Percentiles rank a stretch among this genome's conserved stretches.
phyloP scores from a whole-genome alignment of 2,329 filamentous ascomycete genomes.

The Knoxdaviesia capensis region DNA sequence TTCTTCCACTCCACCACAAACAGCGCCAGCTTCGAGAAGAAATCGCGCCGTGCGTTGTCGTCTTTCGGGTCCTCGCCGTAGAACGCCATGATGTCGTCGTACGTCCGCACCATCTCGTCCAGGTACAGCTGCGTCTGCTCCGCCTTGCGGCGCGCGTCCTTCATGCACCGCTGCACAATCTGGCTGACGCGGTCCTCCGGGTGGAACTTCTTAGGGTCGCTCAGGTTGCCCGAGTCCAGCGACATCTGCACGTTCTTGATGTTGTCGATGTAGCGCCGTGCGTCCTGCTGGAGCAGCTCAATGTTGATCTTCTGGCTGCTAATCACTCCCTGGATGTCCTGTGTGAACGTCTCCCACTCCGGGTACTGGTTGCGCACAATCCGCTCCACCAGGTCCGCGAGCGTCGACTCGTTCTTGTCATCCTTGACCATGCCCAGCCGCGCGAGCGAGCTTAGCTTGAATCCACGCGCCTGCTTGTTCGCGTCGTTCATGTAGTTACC shows the following conservation, averaged over 20 bases:
- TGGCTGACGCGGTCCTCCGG: slow-evolving; percentile 88
- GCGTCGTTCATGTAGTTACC: slow-evolving; percentile 99
- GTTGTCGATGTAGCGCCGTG: slow-evolving; percentile 83
- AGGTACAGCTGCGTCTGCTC: slow-evolving; percentile 89
- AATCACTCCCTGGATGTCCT: slow-evolving; percentile 67
- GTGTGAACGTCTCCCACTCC: slow-evolving; percentile 76
- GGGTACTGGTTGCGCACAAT: slow-evolving; percentile 94
- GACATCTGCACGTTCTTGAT: slow-evolving; percentile 86
- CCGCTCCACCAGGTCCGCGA: slow-evolving; percentile 88
- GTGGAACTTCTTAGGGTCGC: slow-evolving; percentile 94
- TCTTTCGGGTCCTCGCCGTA: slow-evolving; percentile 79
- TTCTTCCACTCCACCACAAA: slow-evolving; percentile 94
- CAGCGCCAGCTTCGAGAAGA: slow-evolving; percentile 80
- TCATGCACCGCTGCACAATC: slow-evolving; percentile 84
- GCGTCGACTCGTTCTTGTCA: slow-evolving; percentile 92
- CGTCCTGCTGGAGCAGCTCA: slow-evolving; percentile 72
- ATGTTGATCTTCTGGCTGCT: slow-evolving; percentile 80
- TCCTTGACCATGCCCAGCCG: slow-evolving; percentile 96
- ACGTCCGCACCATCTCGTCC: slow-evolving; percentile 56
- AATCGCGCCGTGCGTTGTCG: slow-evolving; percentile 82
- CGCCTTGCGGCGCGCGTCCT: slow-evolving; percentile 85
- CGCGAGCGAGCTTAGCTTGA: slow-evolving; percentile 90
- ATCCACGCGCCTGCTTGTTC: slow-evolving; percentile 93
- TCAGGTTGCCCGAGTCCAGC: slow-evolving; percentile 81
- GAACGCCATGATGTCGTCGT: slow-evolving; percentile 36